Conservation (phyloP, 129 eudicot species). For the Mikania micrantha region DNA sequence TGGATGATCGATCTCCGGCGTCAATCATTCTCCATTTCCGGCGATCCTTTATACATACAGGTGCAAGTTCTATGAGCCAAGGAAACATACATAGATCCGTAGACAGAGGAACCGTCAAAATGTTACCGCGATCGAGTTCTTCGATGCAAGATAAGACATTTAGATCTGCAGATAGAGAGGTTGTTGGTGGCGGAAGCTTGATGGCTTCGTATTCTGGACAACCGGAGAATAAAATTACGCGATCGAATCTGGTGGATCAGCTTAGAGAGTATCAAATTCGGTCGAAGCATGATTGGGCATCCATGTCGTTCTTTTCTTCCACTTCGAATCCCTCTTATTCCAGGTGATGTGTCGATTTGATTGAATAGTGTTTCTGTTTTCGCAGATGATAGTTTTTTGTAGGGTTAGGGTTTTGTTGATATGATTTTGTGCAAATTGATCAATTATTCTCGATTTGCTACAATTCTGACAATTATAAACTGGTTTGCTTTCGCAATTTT, state of each 20-base stretch:
- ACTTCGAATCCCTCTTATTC: constrained; percentile 45
- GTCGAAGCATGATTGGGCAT: constrained; percentile 69
- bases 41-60: not conserved
- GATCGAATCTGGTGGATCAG: constrained; percentile 71
- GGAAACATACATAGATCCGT: constrained; percentile 18
- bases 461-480: too few relatives aligned
- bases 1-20: constrained; percentile 24
- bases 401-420: constrained; percentile 8
- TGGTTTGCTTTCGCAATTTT: too few relatives aligned
- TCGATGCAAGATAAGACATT: constrained; percentile 9
- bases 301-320: constrained; percentile 63
- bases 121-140: constrained; percentile 31
- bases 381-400: not conserved
- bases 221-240: constrained; percentile 22
- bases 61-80: constrained; percentile 22
- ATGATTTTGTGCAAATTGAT: not conserved
- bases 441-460: not conserved
- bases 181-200: constrained; percentile 13
- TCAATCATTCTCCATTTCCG: not conserved
- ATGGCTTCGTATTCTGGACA: constrained; percentile 26
- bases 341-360: constrained; percentile 23
- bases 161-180: constrained; percentile 23
- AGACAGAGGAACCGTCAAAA: constrained; percentile 27
- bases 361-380: not conserved
- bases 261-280: constrained; percentile 71